Evolutionary conservation across 208 protist species (phyloP), one percentile per base, ranked within the genome.

Genomic region (Leishmania arabica): DNA sequence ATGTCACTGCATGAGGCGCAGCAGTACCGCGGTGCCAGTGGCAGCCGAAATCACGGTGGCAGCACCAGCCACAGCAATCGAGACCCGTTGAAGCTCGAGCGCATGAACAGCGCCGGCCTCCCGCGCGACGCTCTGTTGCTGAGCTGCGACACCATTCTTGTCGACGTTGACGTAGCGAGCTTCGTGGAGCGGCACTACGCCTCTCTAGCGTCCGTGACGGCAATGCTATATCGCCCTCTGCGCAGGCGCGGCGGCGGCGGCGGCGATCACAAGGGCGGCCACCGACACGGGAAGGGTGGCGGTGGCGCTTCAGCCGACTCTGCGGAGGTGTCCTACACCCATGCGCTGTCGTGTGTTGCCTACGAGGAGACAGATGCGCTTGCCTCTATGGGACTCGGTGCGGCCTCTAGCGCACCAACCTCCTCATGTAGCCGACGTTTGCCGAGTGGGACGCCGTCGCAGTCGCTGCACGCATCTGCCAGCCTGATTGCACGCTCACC

Each of bases 131-230:
- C 88, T 27, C 66, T 97, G 13, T 76, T 97, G 53, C 86, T 96
- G 24, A 95, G 90, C 86, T 92, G 92, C 81, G 94, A 97, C 68
- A 94, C 92, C 17, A 84, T 97, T 62, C 84, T 97, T 24, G 91
- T 93, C 4, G 89, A 92, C 37, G 89, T 97, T 11, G 87, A 96
- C 79, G 53, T 95, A 27, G 88, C 90, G 60, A 84, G 76, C 54
- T 95, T 96, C 77, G 92, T 96, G 74, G 79, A 86, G 75, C 88
- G 88, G 42, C 95, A 96, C 75, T 97, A 97, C 84, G 84, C 71
- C 78, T 92, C 90, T 37, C 76, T 95, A 11, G 83, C 94, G 8
- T 93, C 91, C 37, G 94, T 88, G 17, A 91, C 90, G 21, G 84
- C 88, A 21, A 75, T 97, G 73, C 80, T 97, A 45, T 95, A 90